A percentile compares a stretch with the other conserved stretches of the same genome.
Conservation (phyloP, 176 grass and related monocot genomes). For the Triticum turgidum region DNA sequence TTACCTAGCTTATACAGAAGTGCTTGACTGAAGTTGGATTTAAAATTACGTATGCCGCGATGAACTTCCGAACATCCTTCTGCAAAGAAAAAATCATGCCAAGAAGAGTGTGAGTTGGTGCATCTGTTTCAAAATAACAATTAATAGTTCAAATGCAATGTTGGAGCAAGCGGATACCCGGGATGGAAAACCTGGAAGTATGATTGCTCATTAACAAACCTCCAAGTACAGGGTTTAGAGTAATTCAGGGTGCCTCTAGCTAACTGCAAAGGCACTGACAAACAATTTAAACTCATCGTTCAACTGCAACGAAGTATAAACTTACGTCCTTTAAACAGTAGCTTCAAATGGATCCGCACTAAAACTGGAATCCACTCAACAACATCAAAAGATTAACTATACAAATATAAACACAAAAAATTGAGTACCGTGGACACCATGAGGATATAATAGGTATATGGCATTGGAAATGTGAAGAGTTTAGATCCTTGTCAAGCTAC, state of each 20-base stretch:
- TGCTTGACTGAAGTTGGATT: too few relatives aligned
- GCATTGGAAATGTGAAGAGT: not conserved
- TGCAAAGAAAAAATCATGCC: too few relatives aligned
- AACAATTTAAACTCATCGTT: too few relatives aligned
- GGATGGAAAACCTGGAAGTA: constrained; percentile 78
- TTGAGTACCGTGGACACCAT: not conserved
- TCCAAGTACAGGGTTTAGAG: too few relatives aligned
- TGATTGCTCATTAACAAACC: not conserved
- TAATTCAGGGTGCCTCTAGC: too few relatives aligned
- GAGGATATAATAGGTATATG: not conserved
- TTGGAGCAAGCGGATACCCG: constrained; percentile 81
- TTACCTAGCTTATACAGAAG: too few relatives aligned
- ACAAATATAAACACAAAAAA: not conserved
- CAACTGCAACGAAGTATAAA: too few relatives aligned
- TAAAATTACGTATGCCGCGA: too few relatives aligned
- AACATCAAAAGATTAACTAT: not conserved
- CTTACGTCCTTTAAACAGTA: not conserved
- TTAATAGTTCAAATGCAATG: constrained; percentile 86
- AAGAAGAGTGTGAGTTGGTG: constrained; percentile 23
- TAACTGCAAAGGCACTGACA: too few relatives aligned
- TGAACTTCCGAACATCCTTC: too few relatives aligned
- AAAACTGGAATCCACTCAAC: not conserved
- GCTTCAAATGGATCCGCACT: not conserved
- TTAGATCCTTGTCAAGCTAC: not conserved
- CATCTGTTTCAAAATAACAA: constrained; percentile 94